A percentile compares a stretch with the other conserved stretches of the same genome.
Evolutionary conservation across 768 basidiomycete genomes (phyloP).

Genomic region (Termitomyces titanicus): DNA sequence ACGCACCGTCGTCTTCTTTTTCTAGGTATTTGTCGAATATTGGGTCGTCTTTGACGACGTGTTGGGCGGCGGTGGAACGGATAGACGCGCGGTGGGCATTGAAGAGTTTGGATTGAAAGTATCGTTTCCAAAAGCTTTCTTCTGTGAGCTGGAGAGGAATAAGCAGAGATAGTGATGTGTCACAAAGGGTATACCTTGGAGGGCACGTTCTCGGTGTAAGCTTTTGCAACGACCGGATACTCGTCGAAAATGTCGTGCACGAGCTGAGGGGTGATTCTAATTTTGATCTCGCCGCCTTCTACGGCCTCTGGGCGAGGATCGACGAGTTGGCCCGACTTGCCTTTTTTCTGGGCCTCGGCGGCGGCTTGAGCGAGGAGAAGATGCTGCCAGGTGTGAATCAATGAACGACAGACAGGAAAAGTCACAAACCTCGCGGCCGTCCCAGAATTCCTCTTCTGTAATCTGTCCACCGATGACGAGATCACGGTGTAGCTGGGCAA

Average conservation of each 20-base stretch:
- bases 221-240: conserved; percentile 91
- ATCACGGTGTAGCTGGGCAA: conserved; percentile 80
- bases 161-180: not conserved
- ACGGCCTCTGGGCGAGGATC: conserved; percentile 85
- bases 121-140: conserved; percentile 93
- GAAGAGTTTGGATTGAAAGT: conserved; percentile 95
- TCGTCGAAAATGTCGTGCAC: conserved; percentile 97
- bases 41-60: conserved; percentile 84
- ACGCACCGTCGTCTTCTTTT: conserved; percentile 87
- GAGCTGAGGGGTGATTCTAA: conserved; percentile 86
- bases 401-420: conserved; percentile 13
- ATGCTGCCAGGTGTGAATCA: conserved; percentile 43
- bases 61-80: conserved; percentile 78
- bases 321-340: conserved; percentile 82
- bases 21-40: conserved; percentile 98
- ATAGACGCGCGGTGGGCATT: conserved; percentile 93
- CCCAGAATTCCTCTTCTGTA: conserved; percentile 96
- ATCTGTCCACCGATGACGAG: conserved; percentile 84
- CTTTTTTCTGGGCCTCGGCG: conserved; percentile 68
- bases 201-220: conserved; percentile 91
- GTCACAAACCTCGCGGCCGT: conserved; percentile 77
- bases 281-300: conserved; percentile 83
- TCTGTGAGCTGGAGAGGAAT: conserved; percentile 64
- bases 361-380: conserved; percentile 75
- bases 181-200: conserved; percentile 51